These are phyloP conservation scores for Suillus paluster DNA, from an alignment of 768 basidiomycete genomes.

Conservation along the genomic window DNA sequence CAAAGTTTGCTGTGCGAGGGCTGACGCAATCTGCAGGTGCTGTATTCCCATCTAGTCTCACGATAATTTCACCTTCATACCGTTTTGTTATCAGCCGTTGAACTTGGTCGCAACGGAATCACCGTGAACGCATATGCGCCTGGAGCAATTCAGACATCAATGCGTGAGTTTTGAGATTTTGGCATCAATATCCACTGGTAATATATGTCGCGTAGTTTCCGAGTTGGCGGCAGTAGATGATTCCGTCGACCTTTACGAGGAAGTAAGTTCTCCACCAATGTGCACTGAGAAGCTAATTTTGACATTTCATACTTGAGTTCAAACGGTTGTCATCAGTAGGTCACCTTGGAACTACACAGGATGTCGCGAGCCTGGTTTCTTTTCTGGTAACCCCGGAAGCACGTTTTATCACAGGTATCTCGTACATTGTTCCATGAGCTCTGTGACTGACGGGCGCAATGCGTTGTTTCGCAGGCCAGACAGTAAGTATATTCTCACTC, in stretches of 20 bases:
- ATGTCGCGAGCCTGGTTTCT: slow-evolving; percentile 42
- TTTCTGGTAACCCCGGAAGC: slow-evolving; percentile 40
- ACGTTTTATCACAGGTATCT: slow-evolving; percentile 38
- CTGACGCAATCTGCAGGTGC: slow-evolving; percentile 42
- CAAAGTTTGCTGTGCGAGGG: slow-evolving; percentile 49
- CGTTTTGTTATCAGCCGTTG: slow-evolving; percentile 28
- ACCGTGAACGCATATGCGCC: slow-evolving; percentile 41
- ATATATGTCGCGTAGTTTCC: slow-evolving; percentile 18
- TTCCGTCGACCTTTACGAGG: slow-evolving; percentile 17
- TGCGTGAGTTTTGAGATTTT: slow-evolving; percentile 26
- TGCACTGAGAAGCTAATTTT: not conserved
- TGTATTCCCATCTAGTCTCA: not conserved
- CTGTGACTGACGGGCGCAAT: not conserved
- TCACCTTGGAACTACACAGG: slow-evolving; percentile 29
- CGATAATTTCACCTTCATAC: not conserved
- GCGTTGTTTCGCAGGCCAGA: slow-evolving; percentile 23
- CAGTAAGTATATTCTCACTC: slow-evolving; percentile 19
- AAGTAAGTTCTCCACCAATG: slow-evolving; percentile 13
- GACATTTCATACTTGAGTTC: slow-evolving; percentile 14
- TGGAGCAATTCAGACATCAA: slow-evolving; percentile 30
- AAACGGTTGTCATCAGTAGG: slow-evolving; percentile 22
- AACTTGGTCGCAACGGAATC: slow-evolving; percentile 35
- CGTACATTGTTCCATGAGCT: not conserved
- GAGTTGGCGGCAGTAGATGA: slow-evolving; percentile 15
- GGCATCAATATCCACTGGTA: not conserved